Conservation (phyloP, 371 early-diverging fungal species). For the Mitosporidium daphniae region DNA sequence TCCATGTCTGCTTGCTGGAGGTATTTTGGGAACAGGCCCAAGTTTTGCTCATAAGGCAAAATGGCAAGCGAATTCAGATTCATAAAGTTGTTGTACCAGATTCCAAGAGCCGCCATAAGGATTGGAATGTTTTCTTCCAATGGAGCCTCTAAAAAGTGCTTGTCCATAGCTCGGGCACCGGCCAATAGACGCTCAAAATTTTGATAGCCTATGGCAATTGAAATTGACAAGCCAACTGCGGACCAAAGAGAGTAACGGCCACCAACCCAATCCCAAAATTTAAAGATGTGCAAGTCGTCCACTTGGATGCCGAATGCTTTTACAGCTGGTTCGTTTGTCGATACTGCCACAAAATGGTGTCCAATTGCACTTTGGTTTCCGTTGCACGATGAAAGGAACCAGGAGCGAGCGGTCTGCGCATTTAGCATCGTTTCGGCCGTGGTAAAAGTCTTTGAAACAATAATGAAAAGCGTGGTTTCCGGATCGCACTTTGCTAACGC, state of each 20-base stretch:
- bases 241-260: conserved; percentile 98
- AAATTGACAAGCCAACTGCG: conserved; percentile 81
- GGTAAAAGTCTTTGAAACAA: conserved; percentile 92
- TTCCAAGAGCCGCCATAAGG: conserved; percentile 52
- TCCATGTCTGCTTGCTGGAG: conserved; percentile 99
- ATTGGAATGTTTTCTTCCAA: conserved; percentile 63
- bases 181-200: conserved; percentile 58
- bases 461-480: conserved; percentile 69
- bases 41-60: conserved; percentile 87
- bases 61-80: conserved; percentile 73
- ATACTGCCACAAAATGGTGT: conserved; percentile 91
- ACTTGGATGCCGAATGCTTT: conserved; percentile 68
- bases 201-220: conserved; percentile 64
- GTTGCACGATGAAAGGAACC: conserved; percentile 74
- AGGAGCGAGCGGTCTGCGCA: conserved; percentile 52
- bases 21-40: conserved; percentile 76
- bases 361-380: conserved; percentile 26
- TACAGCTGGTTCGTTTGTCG: conserved; percentile 64
- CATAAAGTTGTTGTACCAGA: conserved; percentile 91
- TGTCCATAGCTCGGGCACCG: conserved; percentile 84
- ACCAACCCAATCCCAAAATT: conserved; percentile 93
- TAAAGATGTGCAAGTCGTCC: conserved; percentile 68
- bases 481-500: conserved; percentile 41
- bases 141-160: conserved; percentile 42
- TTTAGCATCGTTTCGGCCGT: conserved; percentile 95